These are phyloP conservation scores for Pterothamnion heteromorphum DNA, from an alignment of 31 red algal genomes.

Conservation along the genomic window DNA sequence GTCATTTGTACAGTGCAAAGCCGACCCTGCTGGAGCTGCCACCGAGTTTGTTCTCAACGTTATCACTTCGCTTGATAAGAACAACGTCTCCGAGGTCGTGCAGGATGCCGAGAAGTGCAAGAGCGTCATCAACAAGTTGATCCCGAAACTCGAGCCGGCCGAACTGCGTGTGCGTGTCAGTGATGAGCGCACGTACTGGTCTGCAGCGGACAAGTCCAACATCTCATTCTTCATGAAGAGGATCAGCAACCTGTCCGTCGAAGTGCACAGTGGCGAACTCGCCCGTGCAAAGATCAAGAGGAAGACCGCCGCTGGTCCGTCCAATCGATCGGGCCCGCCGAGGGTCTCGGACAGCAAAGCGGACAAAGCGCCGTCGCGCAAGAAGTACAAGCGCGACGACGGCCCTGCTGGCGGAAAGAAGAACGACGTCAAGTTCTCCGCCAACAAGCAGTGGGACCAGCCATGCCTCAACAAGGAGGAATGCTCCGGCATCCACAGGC, in stretches of 20 bases:
- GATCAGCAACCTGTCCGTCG: not conserved
- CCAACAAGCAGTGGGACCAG: not conserved
- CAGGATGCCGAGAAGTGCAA: slow-evolving; percentile 23
- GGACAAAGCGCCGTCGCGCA: not conserved
- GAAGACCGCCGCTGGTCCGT: not conserved
- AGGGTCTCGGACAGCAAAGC: not conserved
- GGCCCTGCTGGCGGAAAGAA: not conserved
- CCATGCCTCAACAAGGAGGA: not conserved
- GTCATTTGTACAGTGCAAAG: not conserved
- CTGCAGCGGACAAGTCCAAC: not conserved
- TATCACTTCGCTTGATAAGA: not conserved
- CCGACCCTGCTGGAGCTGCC: slow-evolving; percentile 34
- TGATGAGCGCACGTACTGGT: not conserved
- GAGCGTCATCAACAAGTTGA: not conserved
- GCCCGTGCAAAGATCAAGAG: not conserved
- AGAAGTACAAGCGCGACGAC: not conserved
- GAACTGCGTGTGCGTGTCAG: not conserved
- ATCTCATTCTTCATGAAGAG: not conserved
- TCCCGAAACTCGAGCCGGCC: slow-evolving; percentile 7
- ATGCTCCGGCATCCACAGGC: not conserved
- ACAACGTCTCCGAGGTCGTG: slow-evolving; percentile 39
- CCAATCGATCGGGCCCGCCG: not conserved
- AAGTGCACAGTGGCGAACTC: slow-evolving; percentile 7
- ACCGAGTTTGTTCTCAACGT: not conserved
- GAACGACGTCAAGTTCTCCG: not conserved